phyloP scores from a whole-genome alignment of 352 stramenopile species.

The Phytophthora vignae region DNA sequence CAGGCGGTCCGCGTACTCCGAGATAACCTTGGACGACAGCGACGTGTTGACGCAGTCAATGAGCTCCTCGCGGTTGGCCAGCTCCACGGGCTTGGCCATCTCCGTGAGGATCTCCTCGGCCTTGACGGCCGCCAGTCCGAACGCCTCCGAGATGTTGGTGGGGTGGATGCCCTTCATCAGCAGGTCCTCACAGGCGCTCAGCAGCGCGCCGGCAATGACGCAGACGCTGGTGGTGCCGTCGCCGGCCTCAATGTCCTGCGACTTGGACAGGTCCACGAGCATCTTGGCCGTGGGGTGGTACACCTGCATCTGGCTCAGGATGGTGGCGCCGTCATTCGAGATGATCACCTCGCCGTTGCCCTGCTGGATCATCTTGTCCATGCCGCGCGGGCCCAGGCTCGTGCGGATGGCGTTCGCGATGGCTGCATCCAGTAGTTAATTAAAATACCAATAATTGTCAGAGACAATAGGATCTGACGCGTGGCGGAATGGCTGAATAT shows the following conservation, averaged over 20 bases:
- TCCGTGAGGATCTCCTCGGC: slow-evolving; percentile 90
- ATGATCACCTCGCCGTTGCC: slow-evolving; percentile 99
- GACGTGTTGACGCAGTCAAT: slow-evolving; percentile 99
- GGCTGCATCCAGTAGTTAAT: slow-evolving; percentile 49
- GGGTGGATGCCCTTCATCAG: slow-evolving; percentile 98
- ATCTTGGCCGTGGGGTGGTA: slow-evolving; percentile 99
- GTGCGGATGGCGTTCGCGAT: slow-evolving; percentile 99
- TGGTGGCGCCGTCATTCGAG: slow-evolving; percentile 99
- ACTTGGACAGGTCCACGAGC: slow-evolving; percentile 99
- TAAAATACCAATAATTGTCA: too few species aligned
- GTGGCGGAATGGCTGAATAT: background rate
- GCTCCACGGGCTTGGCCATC: slow-evolving; percentile 93
- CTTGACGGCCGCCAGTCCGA: slow-evolving; percentile 92
- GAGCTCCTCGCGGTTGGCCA: slow-evolving; percentile 95
- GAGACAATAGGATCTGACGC: too few species aligned
- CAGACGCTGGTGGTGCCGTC: slow-evolving; percentile 98
- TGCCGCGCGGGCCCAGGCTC: slow-evolving; percentile 97
- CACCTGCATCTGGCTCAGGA: slow-evolving; percentile 98
- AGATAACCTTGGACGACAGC: slow-evolving; percentile 97
- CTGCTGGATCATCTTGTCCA: slow-evolving; percentile 99
- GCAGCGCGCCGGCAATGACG: slow-evolving; percentile 98
- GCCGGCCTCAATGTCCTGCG: slow-evolving; percentile 99
- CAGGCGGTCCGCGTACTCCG: slow-evolving; percentile 97
- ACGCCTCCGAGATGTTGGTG: slow-evolving; percentile 97
- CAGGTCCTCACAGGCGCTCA: slow-evolving; percentile 95